Percentiles rank a stretch among this genome's conserved stretches.
Evolutionary conservation across 1,139 yeast genomes (phyloP).

Genomic region (Diutina ranongensis): DNA sequence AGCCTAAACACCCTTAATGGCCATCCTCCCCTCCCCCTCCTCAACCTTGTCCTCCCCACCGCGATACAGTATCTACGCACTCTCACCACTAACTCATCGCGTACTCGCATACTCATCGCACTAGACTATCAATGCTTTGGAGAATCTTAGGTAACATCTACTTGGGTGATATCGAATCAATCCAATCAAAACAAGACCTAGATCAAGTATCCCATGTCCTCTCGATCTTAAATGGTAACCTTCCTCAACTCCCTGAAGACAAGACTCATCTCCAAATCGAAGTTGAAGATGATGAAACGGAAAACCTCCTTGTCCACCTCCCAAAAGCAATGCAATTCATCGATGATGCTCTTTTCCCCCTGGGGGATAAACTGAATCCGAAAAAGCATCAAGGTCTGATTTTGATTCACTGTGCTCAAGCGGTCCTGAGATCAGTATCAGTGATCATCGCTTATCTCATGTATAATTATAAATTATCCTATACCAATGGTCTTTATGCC

Average conservation of each 20-base stretch:
- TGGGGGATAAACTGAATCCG: slow-evolving; percentile 15
- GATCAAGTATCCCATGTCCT: slow-evolving; percentile 52
- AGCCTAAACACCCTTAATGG: too few relatives aligned
- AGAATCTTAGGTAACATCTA: slow-evolving; percentile 58
- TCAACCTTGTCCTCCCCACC: too few relatives aligned
- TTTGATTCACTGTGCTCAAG: slow-evolving; percentile 73
- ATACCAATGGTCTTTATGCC: slow-evolving; percentile 59
- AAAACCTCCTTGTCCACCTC: slow-evolving; percentile 54
- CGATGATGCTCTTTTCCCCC: slow-evolving; percentile 45
- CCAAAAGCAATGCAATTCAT: slow-evolving; percentile 55
- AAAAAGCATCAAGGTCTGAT: slow-evolving; percentile 36
- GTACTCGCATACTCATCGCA: too few relatives aligned
- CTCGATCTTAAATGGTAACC: slow-evolving; percentile 54
- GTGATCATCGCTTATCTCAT: slow-evolving; percentile 69
- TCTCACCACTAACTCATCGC: too few relatives aligned
- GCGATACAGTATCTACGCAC: too few relatives aligned
- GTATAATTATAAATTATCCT: slow-evolving; percentile 50
- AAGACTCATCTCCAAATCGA: slow-evolving; percentile 54
- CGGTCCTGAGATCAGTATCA: slow-evolving; percentile 72
- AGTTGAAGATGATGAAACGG: slow-evolving; percentile 53
- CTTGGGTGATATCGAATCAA: slow-evolving; percentile 48
- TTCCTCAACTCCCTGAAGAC: slow-evolving; percentile 38
- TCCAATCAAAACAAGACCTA: slow-evolving; percentile 28
- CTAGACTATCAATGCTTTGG: too few relatives aligned
- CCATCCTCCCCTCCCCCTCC: too few relatives aligned